Evolutionary conservation across 495 filamentous ascomycete genomes (phyloP).

Genomic region (Hypoxylon cercidicola): DNA sequence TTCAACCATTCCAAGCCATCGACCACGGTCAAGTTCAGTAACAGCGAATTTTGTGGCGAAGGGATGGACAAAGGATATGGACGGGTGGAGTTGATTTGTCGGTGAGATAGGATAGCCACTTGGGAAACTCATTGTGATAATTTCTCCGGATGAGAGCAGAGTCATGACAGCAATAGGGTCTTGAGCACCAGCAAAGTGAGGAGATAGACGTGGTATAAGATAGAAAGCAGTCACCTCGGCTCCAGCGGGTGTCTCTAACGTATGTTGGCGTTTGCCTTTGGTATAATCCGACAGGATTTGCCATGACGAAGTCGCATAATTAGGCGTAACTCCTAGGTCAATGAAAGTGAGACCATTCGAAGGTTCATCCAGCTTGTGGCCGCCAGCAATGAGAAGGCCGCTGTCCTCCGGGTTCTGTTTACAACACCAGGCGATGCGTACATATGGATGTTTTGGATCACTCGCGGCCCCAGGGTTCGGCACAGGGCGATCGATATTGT

Average conservation of each 20-base stretch:
- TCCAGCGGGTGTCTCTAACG: slow-evolving; percentile 83
- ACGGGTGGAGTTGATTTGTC: slow-evolving; percentile 88
- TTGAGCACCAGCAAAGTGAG: slow-evolving; percentile 85
- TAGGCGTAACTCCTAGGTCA: slow-evolving; percentile 87
- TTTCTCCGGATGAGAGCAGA: slow-evolving; percentile 83
- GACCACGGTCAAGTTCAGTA: slow-evolving; percentile 74
- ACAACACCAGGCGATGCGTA: slow-evolving; percentile 86
- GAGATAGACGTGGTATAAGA: slow-evolving; percentile 79
- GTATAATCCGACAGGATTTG: slow-evolving; percentile 81
- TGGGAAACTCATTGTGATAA: slow-evolving; percentile 89
- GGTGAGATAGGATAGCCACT: slow-evolving; percentile 89
- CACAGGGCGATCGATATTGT: slow-evolving; percentile 69
- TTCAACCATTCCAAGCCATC: slow-evolving; percentile 91
- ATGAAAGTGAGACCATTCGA: slow-evolving; percentile 84
- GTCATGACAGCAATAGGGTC: slow-evolving; percentile 88
- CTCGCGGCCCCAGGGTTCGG: slow-evolving; percentile 65
- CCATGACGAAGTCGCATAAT: slow-evolving; percentile 90
- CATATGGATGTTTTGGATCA: slow-evolving; percentile 64
- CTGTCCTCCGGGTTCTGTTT: slow-evolving; percentile 94
- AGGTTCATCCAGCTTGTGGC: slow-evolving; percentile 68
- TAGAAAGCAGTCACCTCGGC: slow-evolving; percentile 83
- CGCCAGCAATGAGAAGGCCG: slow-evolving; percentile 86
- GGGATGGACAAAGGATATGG: slow-evolving; percentile 84
- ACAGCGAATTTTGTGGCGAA: slow-evolving; percentile 77
- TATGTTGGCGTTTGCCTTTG: slow-evolving; percentile 71